phyloP scores from a whole-genome alignment of 345 rosid species.

The Hibiscus trionum region DNA sequence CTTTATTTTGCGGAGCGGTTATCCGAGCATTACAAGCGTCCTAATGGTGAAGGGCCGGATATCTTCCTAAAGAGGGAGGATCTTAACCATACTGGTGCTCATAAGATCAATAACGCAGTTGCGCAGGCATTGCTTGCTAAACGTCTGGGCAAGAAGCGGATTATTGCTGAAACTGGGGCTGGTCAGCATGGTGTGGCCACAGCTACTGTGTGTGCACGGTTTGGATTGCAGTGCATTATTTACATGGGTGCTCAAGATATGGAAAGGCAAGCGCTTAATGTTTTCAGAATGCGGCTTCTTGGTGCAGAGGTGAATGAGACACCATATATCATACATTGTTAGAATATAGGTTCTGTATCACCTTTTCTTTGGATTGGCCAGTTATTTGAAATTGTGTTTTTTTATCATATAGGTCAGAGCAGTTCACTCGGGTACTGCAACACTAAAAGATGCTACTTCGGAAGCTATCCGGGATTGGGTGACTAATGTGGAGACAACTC shows the following conservation, averaged over 20 bases:
- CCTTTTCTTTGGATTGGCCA: neutral
- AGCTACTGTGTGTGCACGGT: conserved; percentile 87
- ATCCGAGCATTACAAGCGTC: conserved; percentile 62
- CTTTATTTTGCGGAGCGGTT: conserved; percentile 88
- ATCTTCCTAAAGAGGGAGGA: conserved; percentile 95
- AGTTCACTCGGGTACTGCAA: conserved; percentile 70
- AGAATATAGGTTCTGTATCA: neutral
- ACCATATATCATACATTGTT: neutral
- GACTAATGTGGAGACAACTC: conserved; percentile 89
- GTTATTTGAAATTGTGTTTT: neutral
- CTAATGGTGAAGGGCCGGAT: conserved; percentile 75
- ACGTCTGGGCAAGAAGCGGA: conserved; percentile 72
- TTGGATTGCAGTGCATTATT: conserved; percentile 67
- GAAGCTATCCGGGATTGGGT: conserved; percentile 91
- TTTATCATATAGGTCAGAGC: conserved; percentile 44
- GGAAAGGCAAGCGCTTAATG: conserved; percentile 90
- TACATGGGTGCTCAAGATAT: conserved; percentile 97
- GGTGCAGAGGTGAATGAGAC: conserved; percentile 63
- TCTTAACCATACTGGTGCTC: conserved; percentile 90
- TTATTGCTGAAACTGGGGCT: conserved; percentile 94
- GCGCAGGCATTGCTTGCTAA: conserved; percentile 89
- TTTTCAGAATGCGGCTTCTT: conserved; percentile 86
- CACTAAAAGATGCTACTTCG: conserved; percentile 65
- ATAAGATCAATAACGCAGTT: conserved; percentile 85
- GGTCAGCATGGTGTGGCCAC: conserved; percentile 99